Evolutionary conservation across 495 filamentous ascomycete species (phyloP).

Genomic region (Podospora sp.): DNA sequence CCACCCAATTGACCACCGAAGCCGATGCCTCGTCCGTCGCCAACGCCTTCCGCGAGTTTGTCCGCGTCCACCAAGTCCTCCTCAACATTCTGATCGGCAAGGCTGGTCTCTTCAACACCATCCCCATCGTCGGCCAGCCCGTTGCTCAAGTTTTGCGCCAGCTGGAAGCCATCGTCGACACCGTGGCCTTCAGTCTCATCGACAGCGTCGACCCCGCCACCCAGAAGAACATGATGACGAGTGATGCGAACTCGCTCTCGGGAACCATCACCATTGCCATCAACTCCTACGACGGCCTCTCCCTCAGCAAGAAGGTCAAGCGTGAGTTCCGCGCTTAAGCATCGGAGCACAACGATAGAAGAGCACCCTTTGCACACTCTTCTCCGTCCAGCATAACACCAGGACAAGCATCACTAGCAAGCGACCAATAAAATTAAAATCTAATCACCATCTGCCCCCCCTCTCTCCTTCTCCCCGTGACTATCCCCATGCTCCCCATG

Average conservation of each 20-base stretch:
- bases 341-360: neutral
- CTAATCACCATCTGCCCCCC: neutral
- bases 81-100: slow-evolving; percentile 40
- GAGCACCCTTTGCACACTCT: neutral
- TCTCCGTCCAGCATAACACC: neutral
- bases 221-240: neutral
- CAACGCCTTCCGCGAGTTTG: slow-evolving; percentile 29
- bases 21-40: slow-evolving; percentile 15
- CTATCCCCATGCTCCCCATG: too few relatives aligned
- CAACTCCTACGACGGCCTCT: neutral
- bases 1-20: neutral
- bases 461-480: neutral
- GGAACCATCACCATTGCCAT: neutral
- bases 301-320: neutral
- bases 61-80: slow-evolving; percentile 28
- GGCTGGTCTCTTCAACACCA: slow-evolving; percentile 23
- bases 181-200: neutral
- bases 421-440: neutral
- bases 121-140: slow-evolving; percentile 6
- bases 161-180: slow-evolving; percentile 29
- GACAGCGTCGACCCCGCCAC: neutral
- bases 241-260: neutral
- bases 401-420: neutral
- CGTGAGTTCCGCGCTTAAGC: neutral
- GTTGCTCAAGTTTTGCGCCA: slow-evolving; percentile 23